phyloP scores from a whole-genome alignment of 352 stramenopile genomes.

The Phytophthora idaei region DNA sequence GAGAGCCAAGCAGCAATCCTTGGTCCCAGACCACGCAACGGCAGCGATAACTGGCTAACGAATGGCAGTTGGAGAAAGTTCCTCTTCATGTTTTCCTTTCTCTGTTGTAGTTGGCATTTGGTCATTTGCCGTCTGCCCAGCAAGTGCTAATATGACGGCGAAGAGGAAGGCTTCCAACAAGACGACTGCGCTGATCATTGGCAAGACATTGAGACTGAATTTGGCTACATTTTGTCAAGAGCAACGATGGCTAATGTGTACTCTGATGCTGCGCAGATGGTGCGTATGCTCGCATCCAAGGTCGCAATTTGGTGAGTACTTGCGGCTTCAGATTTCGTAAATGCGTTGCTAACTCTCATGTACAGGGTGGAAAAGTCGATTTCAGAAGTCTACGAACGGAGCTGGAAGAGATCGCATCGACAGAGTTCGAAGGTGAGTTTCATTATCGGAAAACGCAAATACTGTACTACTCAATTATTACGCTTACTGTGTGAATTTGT shows the following conservation, averaged over 20 bases:
- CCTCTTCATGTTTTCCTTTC: background rate
- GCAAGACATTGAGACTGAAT: background rate
- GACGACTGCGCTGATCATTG: slow-evolving; percentile 20
- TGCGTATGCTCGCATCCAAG: slow-evolving; percentile 26
- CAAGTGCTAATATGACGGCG: background rate
- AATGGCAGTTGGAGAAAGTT: slow-evolving; percentile 12
- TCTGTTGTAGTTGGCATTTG: background rate
- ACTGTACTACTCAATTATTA: background rate
- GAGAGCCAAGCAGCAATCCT: background rate
- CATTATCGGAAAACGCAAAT: background rate
- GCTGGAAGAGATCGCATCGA: slow-evolving; percentile 44
- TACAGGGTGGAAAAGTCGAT: slow-evolving; percentile 52
- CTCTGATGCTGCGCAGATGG: slow-evolving; percentile 21
- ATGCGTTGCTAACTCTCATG: slow-evolving; percentile 2
- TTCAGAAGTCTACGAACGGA: slow-evolving; percentile 54
- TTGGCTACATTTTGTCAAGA: too few relatives aligned
- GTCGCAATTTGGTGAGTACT: slow-evolving; percentile 6
- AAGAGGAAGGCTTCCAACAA: background rate
- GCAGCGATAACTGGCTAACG: background rate
- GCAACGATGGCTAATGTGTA: background rate
- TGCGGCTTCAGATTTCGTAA: background rate
- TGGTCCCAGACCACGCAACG: slow-evolving; percentile 9
- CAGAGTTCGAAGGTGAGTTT: slow-evolving; percentile 45
- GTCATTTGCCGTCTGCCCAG: background rate
- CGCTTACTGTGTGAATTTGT: background rate